Evolutionary conservation across 441 rosid genomes (phyloP), one percentile per base, ranked within the genome.

Genomic region (Francoa sonchifolia): DNA sequence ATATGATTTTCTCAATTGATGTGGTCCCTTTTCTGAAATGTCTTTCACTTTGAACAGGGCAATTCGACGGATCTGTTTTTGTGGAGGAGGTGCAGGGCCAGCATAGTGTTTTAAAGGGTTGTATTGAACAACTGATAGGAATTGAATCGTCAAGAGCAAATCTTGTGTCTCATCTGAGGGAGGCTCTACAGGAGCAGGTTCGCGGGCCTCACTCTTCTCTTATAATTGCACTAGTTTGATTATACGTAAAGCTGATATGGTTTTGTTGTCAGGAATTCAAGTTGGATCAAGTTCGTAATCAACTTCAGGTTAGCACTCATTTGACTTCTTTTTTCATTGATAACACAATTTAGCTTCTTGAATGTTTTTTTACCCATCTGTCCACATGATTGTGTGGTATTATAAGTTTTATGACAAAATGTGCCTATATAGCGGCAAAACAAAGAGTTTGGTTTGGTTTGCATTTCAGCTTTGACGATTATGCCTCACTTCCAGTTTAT

Each of bases 121-220:
- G 83, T 68, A 62, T 90, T 35, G 81, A 74, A 44, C 93, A 79
- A 62, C 64, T 90, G 31, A 61, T 58, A 27, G 38, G 62, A 27
- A 16, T 78, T 54, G 96, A 81, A 68, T 69, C 82, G 43, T 65
- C 81, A 13, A 72, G 82, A 72, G 69, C 63, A 47, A 74, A 56
- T 62, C 96, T 90, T 10, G 71, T 90, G 53, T 62, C 78, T 48
- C 60, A 61, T 47, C 64, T 90, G 52, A 77, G 70, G 55, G 95
- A 85, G 38, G 90, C 85, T 58, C 74, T 90, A 41, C 83, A 66
- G 44, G 98, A 86, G 61, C 85, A 90, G 96, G 98, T 90, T 63
- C 18, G 45, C 48, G 42, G 20, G 40, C 44, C 22, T 18, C 43
- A 51, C 44, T 59, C 17, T 23, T 30, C 33, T 18, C 10, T 27